Evolutionary conservation across 331 rosid species (phyloP).

Genomic region (Stylosanthes scabra): DNA sequence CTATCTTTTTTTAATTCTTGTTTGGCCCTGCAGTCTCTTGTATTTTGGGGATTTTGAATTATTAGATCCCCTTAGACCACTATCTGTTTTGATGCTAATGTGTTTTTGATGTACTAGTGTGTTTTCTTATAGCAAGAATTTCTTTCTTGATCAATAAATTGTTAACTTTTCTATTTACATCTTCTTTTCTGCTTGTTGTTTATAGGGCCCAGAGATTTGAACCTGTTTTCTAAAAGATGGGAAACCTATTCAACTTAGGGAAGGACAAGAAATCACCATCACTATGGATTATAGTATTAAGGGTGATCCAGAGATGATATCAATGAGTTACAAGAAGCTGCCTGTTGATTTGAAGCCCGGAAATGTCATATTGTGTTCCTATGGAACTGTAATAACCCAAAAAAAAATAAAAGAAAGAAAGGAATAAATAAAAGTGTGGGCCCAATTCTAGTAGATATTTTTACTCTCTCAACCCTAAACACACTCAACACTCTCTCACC

Average conservation of each 20-base stretch:
- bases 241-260: slow-evolving; percentile 88
- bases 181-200: slow-evolving; percentile 22
- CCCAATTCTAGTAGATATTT: too few relatives aligned
- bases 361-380: slow-evolving; percentile 78
- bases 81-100: background rate
- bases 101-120: background rate
- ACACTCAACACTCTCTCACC: too few relatives aligned
- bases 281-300: slow-evolving; percentile 82
- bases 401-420: too few relatives aligned
- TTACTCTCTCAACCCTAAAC: too few relatives aligned
- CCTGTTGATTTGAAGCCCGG: slow-evolving; percentile 94
- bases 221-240: slow-evolving; percentile 91
- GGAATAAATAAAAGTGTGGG: too few relatives aligned
- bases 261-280: slow-evolving; percentile 91
- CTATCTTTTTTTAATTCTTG: background rate
- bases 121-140: background rate
- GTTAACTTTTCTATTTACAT: slow-evolving; percentile 4
- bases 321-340: slow-evolving; percentile 95
- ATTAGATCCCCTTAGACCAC: background rate
- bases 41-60: background rate
- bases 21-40: background rate
- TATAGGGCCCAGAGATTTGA: slow-evolving; percentile 97
- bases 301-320: slow-evolving; percentile 74
- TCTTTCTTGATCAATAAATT: background rate
- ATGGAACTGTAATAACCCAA: slow-evolving; percentile 50